Conservation (phyloP, 139 green algal genomes). For the Pleodorina starrii region DNA sequence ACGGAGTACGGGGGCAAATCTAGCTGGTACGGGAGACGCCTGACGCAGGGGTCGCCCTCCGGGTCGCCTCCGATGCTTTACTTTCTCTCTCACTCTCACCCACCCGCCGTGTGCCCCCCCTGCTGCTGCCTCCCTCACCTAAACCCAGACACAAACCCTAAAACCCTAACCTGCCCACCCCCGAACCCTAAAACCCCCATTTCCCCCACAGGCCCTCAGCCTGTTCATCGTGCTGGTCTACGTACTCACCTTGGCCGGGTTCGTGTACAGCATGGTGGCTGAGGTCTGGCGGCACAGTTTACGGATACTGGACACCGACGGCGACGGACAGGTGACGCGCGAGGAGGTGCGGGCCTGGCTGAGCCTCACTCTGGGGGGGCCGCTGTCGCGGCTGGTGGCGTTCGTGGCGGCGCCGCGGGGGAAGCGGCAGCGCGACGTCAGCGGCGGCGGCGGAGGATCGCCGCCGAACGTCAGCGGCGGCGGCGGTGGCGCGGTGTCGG, state of each 20-base stretch:
- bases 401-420: neutral
- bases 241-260: neutral
- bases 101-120: neutral
- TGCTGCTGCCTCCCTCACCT: too few relatives aligned
- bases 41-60: neutral
- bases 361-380: neutral
- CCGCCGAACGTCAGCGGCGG: neutral
- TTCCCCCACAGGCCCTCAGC: neutral
- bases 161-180: neutral
- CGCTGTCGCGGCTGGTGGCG: neutral
- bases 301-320: conserved; percentile 37
- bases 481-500: neutral
- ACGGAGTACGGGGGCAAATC: too few relatives aligned
- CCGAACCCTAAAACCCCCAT: neutral
- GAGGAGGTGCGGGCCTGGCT: conserved; percentile 6
- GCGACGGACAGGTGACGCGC: neutral
- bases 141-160: neutral
- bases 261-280: conserved; percentile 1
- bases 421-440: neutral
- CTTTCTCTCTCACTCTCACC: neutral
- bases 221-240: conserved; percentile 9
- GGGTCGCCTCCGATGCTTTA: neutral
- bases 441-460: neutral
- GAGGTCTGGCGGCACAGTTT: conserved; percentile 30
- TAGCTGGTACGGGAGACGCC: neutral